Evolutionary conservation across 139 green algal genomes (phyloP), one percentile per base, ranked within the genome.

Genomic region (Mesostigma viride): DNA sequence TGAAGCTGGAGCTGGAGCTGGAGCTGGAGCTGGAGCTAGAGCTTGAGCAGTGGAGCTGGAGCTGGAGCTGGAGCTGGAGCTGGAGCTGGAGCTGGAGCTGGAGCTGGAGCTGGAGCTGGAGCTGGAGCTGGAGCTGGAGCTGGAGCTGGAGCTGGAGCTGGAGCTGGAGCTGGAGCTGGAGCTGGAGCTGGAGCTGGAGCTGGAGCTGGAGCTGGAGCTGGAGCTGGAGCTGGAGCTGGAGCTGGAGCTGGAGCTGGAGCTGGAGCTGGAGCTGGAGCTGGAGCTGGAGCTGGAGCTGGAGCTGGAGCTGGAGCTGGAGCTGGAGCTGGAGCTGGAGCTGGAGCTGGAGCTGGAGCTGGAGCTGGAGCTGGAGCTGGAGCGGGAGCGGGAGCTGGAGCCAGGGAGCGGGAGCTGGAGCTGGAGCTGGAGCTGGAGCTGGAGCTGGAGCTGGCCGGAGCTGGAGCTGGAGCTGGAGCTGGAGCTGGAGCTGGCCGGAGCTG

Each of bases 201-300:
- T 67, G 61, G 8, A 67, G 33, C 40, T 67, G 61, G 8, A 67
- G 33, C 40, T 67, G 61, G 8, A 67, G 33, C 40, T 67, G 61
- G 8, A 67, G 33, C 40, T 67, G 61, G 8, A 67, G 33, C 40
- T 67, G 61, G 8, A 67, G 33, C 40, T 67, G 61, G 8, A 67
- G 33, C 40, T 67, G 61, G 8, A 67, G 33, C 40, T 67, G 61
- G 8, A 67, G 33, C 40, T 67, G 61, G 8, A 67, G 33, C 40
- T 67, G 61, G 8, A 67, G 33, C 40, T 67, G 61, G 8, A 67
- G 33, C 40, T 67, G 61, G 8, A 67, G 33, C 40, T 67, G 61
- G 8, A 67, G 33, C 40, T 67, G 61, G 8, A 67, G 33, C 40
- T 67, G 61, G 8, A 67, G 33, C 40, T 67, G 61, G 8, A 67